Percentiles rank a stretch among this genome's conserved stretches.
Evolutionary conservation across 164 flowering plant genomes (phyloP).

Genomic region (Taxillus chinensis): DNA sequence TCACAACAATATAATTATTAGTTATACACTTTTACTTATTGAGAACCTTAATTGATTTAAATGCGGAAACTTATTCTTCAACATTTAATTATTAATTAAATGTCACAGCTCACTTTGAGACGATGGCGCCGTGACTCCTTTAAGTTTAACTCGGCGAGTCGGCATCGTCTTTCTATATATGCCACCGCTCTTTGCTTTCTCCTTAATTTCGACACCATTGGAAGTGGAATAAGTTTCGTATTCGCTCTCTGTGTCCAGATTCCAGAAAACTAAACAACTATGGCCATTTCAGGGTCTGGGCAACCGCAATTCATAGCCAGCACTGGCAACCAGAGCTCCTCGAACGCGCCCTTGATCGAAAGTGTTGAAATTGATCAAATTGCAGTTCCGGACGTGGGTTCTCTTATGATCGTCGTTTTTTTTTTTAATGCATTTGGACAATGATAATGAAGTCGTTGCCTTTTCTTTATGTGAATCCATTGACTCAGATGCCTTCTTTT

Average conservation of each 20-base stretch:
- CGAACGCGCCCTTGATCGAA: constrained; percentile 46
- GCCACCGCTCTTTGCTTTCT: too few relatives aligned
- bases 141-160: too few relatives aligned
- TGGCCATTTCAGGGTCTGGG: constrained; percentile 10
- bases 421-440: background rate
- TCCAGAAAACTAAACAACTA: background rate
- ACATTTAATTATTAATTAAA: too few relatives aligned
- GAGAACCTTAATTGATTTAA: too few relatives aligned
- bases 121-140: too few relatives aligned
- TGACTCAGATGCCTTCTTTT: background rate
- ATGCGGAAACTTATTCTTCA: too few relatives aligned
- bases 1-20: too few relatives aligned
- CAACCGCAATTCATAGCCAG: constrained; percentile 60
- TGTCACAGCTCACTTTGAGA: too few relatives aligned
- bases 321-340: constrained; percentile 31
- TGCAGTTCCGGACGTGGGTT: constrained; percentile 62
- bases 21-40: too few relatives aligned
- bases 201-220: too few relatives aligned
- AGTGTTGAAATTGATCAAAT: constrained; percentile 41
- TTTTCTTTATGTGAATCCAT: background rate
- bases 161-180: too few relatives aligned
- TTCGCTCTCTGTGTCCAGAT: background rate
- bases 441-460: background rate
- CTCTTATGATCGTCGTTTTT: background rate
- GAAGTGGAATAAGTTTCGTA: too few relatives aligned